Percentiles rank a stretch among this genome's conserved stretches.
Evolutionary conservation across 768 basidiomycete genomes (phyloP).

Genomic region (Tulasnella sp.): DNA sequence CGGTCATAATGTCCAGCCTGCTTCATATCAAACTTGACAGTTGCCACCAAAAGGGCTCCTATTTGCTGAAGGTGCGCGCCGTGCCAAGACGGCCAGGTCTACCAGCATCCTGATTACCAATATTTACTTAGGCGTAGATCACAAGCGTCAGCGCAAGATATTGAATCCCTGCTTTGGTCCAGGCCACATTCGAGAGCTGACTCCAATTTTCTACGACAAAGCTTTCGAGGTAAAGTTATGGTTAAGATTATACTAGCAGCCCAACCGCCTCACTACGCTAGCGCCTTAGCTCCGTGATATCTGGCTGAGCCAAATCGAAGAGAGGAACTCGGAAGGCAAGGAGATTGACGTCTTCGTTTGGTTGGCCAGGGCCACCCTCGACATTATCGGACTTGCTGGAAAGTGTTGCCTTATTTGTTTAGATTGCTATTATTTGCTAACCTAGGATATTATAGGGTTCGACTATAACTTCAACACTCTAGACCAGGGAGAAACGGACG

Average conservation of each 20-base stretch:
- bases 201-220: conserved; percentile 56
- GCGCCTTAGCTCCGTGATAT: conserved; percentile 38
- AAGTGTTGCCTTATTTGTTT: not conserved
- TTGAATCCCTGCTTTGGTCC: conserved; percentile 65
- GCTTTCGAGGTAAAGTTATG: conserved; percentile 53
- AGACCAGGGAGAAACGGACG: conserved; percentile 36
- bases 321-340: not conserved
- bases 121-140: not conserved
- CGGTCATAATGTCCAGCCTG: not conserved
- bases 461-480: conserved; percentile 41
- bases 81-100: too few species aligned
- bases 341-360: conserved; percentile 19
- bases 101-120: not conserved
- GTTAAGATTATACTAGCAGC: conserved; percentile 53
- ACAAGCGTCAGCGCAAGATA: conserved; percentile 12
- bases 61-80: conserved; percentile 12
- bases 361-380: conserved; percentile 31
- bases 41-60: not conserved
- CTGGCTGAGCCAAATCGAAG: not conserved
- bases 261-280: conserved; percentile 46
- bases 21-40: not conserved
- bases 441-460: conserved; percentile 31
- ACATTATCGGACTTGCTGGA: conserved; percentile 36
- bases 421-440: not conserved
- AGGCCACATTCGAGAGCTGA: conserved; percentile 55